Conservation (phyloP, 2,329 filamentous ascomycete species). For the Talaromyces sp. region DNA sequence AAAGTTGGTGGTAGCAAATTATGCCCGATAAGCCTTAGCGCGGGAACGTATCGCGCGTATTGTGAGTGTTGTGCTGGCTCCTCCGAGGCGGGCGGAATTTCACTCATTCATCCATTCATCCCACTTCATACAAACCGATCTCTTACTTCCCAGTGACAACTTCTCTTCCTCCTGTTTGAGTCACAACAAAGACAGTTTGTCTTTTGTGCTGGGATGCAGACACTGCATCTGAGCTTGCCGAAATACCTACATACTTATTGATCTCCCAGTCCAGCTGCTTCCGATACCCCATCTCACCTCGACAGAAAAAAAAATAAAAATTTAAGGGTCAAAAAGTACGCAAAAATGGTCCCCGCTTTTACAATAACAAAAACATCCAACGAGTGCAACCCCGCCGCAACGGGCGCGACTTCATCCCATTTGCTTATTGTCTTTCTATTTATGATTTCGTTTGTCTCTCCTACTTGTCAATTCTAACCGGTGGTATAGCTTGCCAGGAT, state of each 20-base stretch:
- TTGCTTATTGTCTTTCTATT: not conserved
- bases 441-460: slow-evolving; percentile 21
- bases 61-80: slow-evolving; percentile 2
- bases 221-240: slow-evolving; percentile 22
- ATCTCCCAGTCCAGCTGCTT: slow-evolving; percentile 1
- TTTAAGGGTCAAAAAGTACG: slow-evolving; percentile 9
- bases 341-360: slow-evolving; percentile 19
- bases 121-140: slow-evolving; percentile 20
- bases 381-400: slow-evolving; percentile 13
- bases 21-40: slow-evolving; percentile 16
- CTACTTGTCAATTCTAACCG: slow-evolving; percentile 7
- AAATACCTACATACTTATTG: slow-evolving; percentile 14
- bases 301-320: slow-evolving; percentile 8
- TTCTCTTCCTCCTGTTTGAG: slow-evolving; percentile 11
- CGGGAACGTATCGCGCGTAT: slow-evolving; percentile 10
- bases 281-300: not conserved
- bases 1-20: not conserved
- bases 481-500: slow-evolving; percentile 48
- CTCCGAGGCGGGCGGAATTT: slow-evolving; percentile 17
- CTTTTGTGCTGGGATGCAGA: slow-evolving; percentile 27
- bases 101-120: slow-evolving; percentile 20
- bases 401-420: slow-evolving; percentile 19
- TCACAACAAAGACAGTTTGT: slow-evolving; percentile 20
- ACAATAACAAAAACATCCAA: slow-evolving; percentile 25
- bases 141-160: not conserved